Base-by-base conservation (phyloP, 1,284 basidiomycete species). In the Phaffia rhodozyma region DNA sequence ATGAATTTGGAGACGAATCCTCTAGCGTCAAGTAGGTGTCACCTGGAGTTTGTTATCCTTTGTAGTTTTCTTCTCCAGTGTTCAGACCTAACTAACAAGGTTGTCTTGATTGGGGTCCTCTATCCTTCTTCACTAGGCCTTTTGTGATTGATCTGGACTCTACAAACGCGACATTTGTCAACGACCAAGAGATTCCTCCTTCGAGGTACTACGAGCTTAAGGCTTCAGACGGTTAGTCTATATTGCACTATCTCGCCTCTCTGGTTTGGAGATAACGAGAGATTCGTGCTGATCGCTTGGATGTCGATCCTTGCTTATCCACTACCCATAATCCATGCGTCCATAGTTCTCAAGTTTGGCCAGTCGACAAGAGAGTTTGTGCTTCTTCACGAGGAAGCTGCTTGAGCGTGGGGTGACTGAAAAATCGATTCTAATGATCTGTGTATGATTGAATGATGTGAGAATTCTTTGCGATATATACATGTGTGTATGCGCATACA, bases 131-230 rank as follows among this genome's bases (percentile, higher is more conserved):
- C 1, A 32, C 53, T 32, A 91, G 92, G 72, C 92, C 96, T 1
- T 97, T 91, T 74, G 83, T 97, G 60, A 93, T 97, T 67, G 94
- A 99, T 75, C 83, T 99, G 9, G 94, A 98, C 68, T 94, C 91
- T 13, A 96, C 94, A 1, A 99, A 99, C 72, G 86, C 89, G 3
- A 97, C 92, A 0, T 81, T 83, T 66, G 93, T 99, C 58, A 98
- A 98, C 72, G 88, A 86, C 65, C 82, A 86, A 70, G 78, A 82
- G 63, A 86, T 98, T 60, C 94, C 94, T 0, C 79, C 83, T 2
- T 86, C 91, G 20, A 79, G 94, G 63, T 97, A 89, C 75, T 97
- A 89, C 72, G 96, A 98, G 75, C 78, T 99, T 51, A 84, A 84
- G 73, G 79, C 83, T 43, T 84, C 85, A 48, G 94, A 99, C 75